A percentile compares a stretch with the other conserved stretches of the same genome.
These are phyloP conservation scores for Hysterangium stoloniferum DNA, from an alignment of 768 basidiomycete genomes.

Conservation along the genomic window DNA sequence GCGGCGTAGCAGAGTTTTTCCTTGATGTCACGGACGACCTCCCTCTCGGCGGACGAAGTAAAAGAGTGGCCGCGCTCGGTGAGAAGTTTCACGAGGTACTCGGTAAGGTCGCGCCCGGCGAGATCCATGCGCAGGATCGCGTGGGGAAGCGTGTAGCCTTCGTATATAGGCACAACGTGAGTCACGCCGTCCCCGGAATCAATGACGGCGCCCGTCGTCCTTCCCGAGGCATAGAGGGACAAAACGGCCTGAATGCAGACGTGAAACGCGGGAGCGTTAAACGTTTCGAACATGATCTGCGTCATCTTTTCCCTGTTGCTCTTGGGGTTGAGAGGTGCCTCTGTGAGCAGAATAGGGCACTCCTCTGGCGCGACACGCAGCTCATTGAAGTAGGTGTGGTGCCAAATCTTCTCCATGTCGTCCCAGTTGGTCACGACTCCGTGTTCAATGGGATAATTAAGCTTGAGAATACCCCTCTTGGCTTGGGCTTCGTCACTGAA, in stretches of 20 bases:
- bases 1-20: conserved; percentile 80
- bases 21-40: conserved; percentile 63
- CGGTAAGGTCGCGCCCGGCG: conserved; percentile 60
- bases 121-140: conserved; percentile 62
- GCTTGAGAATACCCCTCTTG: conserved; percentile 64
- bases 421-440: conserved; percentile 73
- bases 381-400: conserved; percentile 83
- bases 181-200: conserved; percentile 71
- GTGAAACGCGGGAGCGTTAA: conserved; percentile 90
- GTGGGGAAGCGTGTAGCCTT: conserved; percentile 61
- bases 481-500: conserved; percentile 67
- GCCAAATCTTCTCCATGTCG: conserved; percentile 73
- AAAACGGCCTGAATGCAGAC: conserved; percentile 88
- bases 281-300: conserved; percentile 95
- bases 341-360: conserved; percentile 86
- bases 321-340: conserved; percentile 90
- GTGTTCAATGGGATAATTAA: conserved; percentile 66
- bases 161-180: conserved; percentile 69
- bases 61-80: conserved; percentile 58
- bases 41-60: conserved; percentile 52
- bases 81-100: conserved; percentile 45
- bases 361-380: conserved; percentile 90
- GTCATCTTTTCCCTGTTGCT: conserved; percentile 92
- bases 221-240: conserved; percentile 64
- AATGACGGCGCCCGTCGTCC: conserved; percentile 67